Evolutionary conservation across 73 alveolate genomes (phyloP), one percentile per base, ranked within the genome.

Genomic region (Urostyla sp.): DNA sequence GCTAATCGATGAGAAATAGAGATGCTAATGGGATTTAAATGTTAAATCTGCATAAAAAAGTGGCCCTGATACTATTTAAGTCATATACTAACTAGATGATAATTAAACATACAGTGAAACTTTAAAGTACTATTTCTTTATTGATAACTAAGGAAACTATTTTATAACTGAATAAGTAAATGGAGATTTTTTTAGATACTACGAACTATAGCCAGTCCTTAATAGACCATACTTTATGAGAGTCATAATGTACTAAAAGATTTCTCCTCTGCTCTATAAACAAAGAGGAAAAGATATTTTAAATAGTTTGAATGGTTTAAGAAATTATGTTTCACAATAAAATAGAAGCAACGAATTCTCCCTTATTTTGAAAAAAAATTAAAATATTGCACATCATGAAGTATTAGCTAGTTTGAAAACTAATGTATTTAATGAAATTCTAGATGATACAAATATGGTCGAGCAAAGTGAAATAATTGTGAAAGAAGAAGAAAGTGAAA

Each of bases 201-300:
- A 59, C 34, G 76, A 59, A 20, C 76, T 59, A 7, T 32, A 24
- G 20, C 76, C 16, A 59, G 76, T 59, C 7, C n/a, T 35, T 15
- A 59, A 59, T 55, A 59, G 57, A 59, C 76, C 76, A 7, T 59
- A 59, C 37, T 59, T 59, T 40, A 32, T 59, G 55, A 59, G 76
- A 59, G 35, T 59, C 23, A 59, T 32, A n/a, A 35, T 8, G 15
- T 21, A 59, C 30, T 32, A 31, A 3, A 32, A 27, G 30, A 36
- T 59, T 4, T 18, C 76, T 18, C 55, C 76, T 7, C 32, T 8
- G 37, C 52, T 59, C 2, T 34, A 8, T 36, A 32, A 24, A 59
- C 4, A 3, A 3, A 59, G 76, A 59, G 76, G 76, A 5, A 59
- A 59, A 20, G 76, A 59, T 59, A 37, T 36, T 20, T 59, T 18